phyloP scores from a whole-genome alignment of 805 yeast species.

The Candida piceae region DNA sequence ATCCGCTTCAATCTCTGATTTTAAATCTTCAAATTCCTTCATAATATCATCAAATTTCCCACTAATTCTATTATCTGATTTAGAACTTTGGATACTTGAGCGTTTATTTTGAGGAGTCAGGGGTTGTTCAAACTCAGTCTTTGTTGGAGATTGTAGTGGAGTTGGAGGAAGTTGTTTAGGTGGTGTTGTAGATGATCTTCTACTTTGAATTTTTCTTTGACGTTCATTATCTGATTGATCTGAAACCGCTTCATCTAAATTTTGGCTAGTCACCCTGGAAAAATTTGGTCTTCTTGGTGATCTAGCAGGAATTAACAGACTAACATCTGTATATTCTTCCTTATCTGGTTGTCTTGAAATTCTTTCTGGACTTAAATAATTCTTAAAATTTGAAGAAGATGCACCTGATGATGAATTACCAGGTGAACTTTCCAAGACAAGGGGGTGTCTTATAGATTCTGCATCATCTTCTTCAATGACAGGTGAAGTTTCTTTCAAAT shows the following conservation, averaged over 20 bases:
- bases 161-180: slow-evolving; percentile 1
- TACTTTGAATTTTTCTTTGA: no score
- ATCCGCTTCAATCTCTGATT: slow-evolving; percentile 22
- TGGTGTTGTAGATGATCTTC: slow-evolving; percentile 1
- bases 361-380: slow-evolving; percentile 1
- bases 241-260: not conserved
- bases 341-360: slow-evolving; percentile 22
- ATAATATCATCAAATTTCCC: slow-evolving; percentile 28
- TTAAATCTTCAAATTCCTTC: slow-evolving; percentile 28
- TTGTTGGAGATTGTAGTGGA: not conserved
- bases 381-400: not conserved
- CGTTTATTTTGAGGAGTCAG: not conserved
- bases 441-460: slow-evolving; percentile 19
- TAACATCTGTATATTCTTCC: slow-evolving; percentile 21
- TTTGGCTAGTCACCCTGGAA: slow-evolving; percentile 1
- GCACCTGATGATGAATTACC: not conserved
- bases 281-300: slow-evolving; percentile 27
- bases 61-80: slow-evolving; percentile 17
- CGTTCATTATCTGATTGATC: no score
- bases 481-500: slow-evolving; percentile 12
- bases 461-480: slow-evolving; percentile 16
- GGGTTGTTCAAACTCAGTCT: not conserved
- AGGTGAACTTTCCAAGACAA: slow-evolving; percentile 16
- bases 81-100: slow-evolving; percentile 3
- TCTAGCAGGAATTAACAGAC: slow-evolving; percentile 27